Evolutionary conservation across 2,329 filamentous ascomycete species (phyloP).

Genomic region (Nakataea oryzae): DNA sequence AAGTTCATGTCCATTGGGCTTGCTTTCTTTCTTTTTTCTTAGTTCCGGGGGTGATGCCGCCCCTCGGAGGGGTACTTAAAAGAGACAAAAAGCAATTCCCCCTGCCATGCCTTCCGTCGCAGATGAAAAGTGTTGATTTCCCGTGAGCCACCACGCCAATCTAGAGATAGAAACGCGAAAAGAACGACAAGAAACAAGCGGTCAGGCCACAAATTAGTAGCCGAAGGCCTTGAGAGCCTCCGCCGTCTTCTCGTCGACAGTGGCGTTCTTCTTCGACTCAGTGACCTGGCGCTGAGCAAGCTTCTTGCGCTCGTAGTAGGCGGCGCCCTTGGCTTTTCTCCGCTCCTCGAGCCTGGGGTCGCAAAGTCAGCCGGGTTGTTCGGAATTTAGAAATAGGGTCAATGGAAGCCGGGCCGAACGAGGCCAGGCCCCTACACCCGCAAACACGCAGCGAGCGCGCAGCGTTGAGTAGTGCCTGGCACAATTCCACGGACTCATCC

Average conservation of each 20-base stretch:
- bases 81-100: conserved; percentile 6
- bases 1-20: conserved; percentile 2
- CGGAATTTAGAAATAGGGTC: neutral
- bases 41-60: neutral
- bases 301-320: conserved; percentile 99
- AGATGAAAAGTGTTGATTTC: conserved; percentile 34
- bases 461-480: neutral
- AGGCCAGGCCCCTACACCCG: neutral
- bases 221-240: conserved; percentile 82
- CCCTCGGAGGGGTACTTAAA: neutral
- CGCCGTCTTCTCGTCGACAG: conserved; percentile 76
- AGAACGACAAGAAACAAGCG: conserved; percentile 34
- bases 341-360: conserved; percentile 83
- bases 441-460: conserved; percentile 11
- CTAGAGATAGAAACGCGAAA: conserved; percentile 38
- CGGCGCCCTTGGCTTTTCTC: conserved; percentile 97
- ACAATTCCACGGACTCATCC: neutral
- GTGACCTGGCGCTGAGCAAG: conserved; percentile 79
- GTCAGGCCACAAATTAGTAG: conserved; percentile 53
- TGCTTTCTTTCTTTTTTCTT: conserved; percentile 3
- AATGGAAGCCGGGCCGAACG: neutral
- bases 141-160: conserved; percentile 43
- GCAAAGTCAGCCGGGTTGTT: conserved; percentile 1
- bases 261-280: conserved; percentile 87
- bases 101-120: conserved; percentile 27